Conservation (phyloP, 2,329 filamentous ascomycete genomes). For the Setomelanomma holmii region DNA sequence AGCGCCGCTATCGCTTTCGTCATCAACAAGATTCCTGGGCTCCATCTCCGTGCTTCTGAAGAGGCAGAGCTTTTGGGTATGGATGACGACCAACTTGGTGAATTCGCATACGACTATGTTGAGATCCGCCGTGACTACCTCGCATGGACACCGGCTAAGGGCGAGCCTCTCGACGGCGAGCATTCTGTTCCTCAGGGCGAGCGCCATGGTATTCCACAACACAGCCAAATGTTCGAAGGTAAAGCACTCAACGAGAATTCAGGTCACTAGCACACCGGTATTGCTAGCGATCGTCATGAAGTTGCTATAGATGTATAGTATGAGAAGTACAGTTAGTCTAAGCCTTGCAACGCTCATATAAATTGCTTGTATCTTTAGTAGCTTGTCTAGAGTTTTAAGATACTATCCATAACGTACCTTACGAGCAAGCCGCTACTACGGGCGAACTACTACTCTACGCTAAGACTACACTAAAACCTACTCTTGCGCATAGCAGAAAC, state of each 20-base stretch:
- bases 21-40: slow-evolving; percentile 78
- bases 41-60: slow-evolving; percentile 79
- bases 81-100: slow-evolving; percentile 89
- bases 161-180: slow-evolving; percentile 66
- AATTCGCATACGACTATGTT: slow-evolving; percentile 90
- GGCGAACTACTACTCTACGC: too few species aligned
- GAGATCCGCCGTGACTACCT: slow-evolving; percentile 88
- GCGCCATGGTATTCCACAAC: slow-evolving; percentile 74
- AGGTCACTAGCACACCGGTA: slow-evolving; percentile 55
- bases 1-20: slow-evolving; percentile 75
- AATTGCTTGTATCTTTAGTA: too few species aligned
- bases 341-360: too few species aligned
- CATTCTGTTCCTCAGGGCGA: slow-evolving; percentile 69
- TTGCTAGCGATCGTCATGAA: slow-evolving; percentile 61
- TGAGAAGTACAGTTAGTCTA: too few species aligned
- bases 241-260: slow-evolving; percentile 56
- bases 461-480: too few species aligned
- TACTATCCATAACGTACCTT: too few species aligned
- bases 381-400: too few species aligned
- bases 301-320: slow-evolving; percentile 56
- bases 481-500: too few species aligned
- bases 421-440: too few species aligned
- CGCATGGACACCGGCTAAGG: slow-evolving; percentile 81
- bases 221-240: slow-evolving; percentile 70
- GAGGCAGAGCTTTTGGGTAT: slow-evolving; percentile 86